These are phyloP conservation scores for Cocos nucifera DNA, from an alignment of 176 grass and related monocot species.

Conservation along the genomic window DNA sequence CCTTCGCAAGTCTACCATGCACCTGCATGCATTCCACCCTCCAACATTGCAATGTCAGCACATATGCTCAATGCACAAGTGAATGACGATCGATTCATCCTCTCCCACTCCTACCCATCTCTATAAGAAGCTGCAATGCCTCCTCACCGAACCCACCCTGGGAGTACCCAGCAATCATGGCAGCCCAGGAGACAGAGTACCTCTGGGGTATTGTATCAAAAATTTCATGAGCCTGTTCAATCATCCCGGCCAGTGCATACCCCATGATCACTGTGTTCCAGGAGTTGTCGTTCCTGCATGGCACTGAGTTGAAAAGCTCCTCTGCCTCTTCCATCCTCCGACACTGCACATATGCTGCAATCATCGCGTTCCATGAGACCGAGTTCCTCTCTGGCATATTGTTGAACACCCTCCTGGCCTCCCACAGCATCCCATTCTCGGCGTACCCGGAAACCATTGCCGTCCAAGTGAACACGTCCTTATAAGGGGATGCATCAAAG, in stretches of 20 bases:
- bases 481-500: too few relatives aligned
- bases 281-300: too few relatives aligned
- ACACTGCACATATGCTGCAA: too few relatives aligned
- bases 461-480: too few relatives aligned
- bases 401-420: constrained; percentile 60
- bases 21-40: constrained; percentile 84
- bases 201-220: constrained; percentile 62
- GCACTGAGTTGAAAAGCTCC: too few relatives aligned
- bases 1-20: constrained; percentile 61
- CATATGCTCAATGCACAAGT: constrained; percentile 67
- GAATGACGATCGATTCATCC: constrained; percentile 74
- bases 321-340: too few relatives aligned
- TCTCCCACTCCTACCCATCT: constrained; percentile 52
- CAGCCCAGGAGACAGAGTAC: constrained; percentile 77
- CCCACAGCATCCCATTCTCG: neutral
- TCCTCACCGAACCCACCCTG: constrained; percentile 66
- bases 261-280: constrained; percentile 39
- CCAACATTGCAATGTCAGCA: constrained; percentile 78
- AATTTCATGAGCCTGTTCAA: constrained; percentile 40
- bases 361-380: too few relatives aligned
- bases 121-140: constrained; percentile 51
- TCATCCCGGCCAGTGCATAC: constrained; percentile 62
- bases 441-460: too few relatives aligned
- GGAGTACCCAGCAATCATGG: constrained; percentile 68
- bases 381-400: constrained; percentile 35